Percentiles rank a stretch among this genome's conserved stretches.
Conservation (phyloP, 306 rosid species). For the Sesbania bispinosa region DNA sequence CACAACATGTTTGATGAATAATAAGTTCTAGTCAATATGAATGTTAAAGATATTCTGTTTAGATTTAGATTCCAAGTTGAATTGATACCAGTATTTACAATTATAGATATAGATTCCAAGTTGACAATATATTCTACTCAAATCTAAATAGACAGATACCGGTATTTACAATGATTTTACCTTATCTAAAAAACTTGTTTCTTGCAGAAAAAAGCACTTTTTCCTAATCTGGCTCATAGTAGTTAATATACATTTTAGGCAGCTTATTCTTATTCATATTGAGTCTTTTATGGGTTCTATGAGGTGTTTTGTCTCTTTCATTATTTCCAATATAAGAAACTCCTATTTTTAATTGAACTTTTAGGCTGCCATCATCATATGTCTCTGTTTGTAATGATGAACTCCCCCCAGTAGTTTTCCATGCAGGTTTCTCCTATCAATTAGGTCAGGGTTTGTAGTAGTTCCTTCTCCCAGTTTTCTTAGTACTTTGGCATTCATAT, state of each 20-base stretch:
- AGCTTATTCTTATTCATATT: background rate
- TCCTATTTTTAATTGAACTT: background rate
- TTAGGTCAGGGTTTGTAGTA: background rate
- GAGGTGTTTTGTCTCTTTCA: background rate
- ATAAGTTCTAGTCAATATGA: background rate
- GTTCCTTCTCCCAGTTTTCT: background rate
- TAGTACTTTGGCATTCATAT: background rate
- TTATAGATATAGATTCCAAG: too few species aligned
- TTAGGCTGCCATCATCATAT: background rate
- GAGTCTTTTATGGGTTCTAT: background rate
- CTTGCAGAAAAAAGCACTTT: background rate
- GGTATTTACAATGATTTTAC: constrained; percentile 1
- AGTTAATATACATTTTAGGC: background rate
- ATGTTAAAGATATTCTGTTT: too few species aligned
- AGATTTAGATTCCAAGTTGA: too few species aligned
- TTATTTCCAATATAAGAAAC: background rate
- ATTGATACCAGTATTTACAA: too few species aligned
- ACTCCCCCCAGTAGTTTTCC: background rate
- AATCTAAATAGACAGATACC: background rate
- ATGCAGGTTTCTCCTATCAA: background rate
- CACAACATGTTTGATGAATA: background rate
- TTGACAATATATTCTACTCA: too few species aligned
- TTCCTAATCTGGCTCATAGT: background rate
- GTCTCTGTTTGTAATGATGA: background rate
- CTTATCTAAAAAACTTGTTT: constrained; percentile 14